Evolutionary conservation across 345 rosid genomes (phyloP), one percentile per base, ranked within the genome.

Genomic region (Cardiospermum halicacabum): DNA sequence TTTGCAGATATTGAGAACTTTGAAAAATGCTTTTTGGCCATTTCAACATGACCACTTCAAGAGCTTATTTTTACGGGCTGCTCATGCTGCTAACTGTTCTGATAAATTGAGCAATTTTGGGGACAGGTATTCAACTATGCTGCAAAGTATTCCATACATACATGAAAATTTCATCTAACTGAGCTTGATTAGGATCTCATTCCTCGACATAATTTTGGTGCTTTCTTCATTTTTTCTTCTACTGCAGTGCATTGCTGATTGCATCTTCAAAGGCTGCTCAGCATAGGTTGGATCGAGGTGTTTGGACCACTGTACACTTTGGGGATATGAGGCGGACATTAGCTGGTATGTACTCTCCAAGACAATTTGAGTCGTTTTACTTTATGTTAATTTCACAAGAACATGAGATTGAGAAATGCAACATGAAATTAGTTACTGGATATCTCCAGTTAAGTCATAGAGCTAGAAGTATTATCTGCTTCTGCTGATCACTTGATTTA

Each of bases 11-110:
- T 75, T 84, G 66, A 73, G 73, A 69, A 72, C 67, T 71, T 77
- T 84, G 78, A 86, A 84, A 77, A 79, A 39, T 63, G 81, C 81
- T 66, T 84, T 86, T 72, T 86, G 89, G 92, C 92, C 92, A 59
- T 86, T 84, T 80, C 82, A 78, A 64, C 67, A 72, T 67, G 82
- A 77, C 71, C 63, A 27, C 21, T 47, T 74, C n/a, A 66, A 64
- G 61, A 86, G 87, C 70, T 74, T 82, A 72, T 86, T 86, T 67
- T 70, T 81, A 42, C 75, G 80, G 56, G 92, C 86, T 16, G 92
- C 86, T 39, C 59, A 68, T 63, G 88, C 86, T 58, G 84, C 86
- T 49, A 77, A 77, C 56, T 78, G 73, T 55, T 25, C 61, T 21
- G 86, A 79, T 63, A 71, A 49, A 76, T 72, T 67, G 18, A 66